Evolutionary conservation across 1,139 yeast genomes (phyloP), one percentile per base, ranked within the genome.

Genomic region (Yarrowia galli): DNA sequence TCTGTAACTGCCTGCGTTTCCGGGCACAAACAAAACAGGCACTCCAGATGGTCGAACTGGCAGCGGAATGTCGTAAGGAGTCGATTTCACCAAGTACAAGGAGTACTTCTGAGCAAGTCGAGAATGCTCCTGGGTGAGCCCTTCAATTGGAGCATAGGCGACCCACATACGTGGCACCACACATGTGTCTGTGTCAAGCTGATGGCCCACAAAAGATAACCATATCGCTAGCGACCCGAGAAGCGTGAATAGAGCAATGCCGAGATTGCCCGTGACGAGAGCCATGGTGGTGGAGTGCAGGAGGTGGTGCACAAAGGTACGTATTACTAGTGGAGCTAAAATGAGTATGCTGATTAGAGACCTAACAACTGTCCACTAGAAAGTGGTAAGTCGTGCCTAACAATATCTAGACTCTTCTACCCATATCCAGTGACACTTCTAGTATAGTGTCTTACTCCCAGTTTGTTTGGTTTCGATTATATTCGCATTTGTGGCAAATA

Each of bases 11-110:
- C 97, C 97, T 0, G 97, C 97, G 75, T 91, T 91, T 1, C 97
- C 97, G 0, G 97, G 97, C 40, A 91, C 89, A 75, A 91, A 91
- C 25, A 91, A 78, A 0, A 89, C 89, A 0, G 97, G 97, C 3
- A 88, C 83, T 0, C 97, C 97, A 69, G 82, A 82, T 15, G 72
- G 89, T 76, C 35, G 78, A 77, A 36, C 81, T 75, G 8, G 89
- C 85, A 65, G 78, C 76, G 3, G 78, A 76, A 75, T 89, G 93
- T 71, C 80, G 80, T 18, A 40, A 3, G 38, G 65, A 38, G 54
- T 40, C 42, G 65, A 64, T 51, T 87, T 80, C 76, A 91, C 91
- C 9, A 91, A 81, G 72, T 88, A 89, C n/a, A 91, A 78, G 16
- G 91, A 87, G 76, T 91, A 92, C 74, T 91, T 91, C 46, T 87